Conservation (phyloP, 116 monocot species). For the Zostera marina region DNA sequence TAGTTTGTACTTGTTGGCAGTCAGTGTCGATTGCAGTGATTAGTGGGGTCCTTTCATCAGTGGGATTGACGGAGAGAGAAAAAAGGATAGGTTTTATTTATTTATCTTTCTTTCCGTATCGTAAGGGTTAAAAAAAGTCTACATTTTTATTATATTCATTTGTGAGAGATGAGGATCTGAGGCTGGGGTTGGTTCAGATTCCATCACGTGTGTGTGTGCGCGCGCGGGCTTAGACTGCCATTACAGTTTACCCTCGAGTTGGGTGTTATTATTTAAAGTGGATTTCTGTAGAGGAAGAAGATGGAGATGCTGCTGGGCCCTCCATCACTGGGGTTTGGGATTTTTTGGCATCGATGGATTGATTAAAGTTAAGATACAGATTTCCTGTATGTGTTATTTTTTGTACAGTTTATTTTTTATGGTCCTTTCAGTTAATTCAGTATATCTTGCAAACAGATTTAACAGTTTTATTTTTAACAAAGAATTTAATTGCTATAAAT, state of each 20-base stretch:
- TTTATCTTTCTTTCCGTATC: not conserved
- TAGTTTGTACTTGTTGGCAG: not conserved
- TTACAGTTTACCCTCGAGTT: not conserved
- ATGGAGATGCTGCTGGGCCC: too few relatives aligned
- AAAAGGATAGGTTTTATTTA: constrained; percentile 4
- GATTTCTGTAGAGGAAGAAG: not conserved
- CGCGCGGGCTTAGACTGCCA: too few relatives aligned
- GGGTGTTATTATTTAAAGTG: too few relatives aligned
- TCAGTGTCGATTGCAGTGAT: not conserved
- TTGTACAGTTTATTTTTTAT: too few relatives aligned
- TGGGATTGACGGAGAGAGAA: constrained; percentile 10
- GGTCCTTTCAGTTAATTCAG: too few relatives aligned
- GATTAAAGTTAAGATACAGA: too few relatives aligned
- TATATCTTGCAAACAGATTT: too few relatives aligned
- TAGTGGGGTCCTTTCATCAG: constrained; percentile 2
- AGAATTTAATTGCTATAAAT: not conserved
- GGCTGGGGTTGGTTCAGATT: constrained; percentile 4
- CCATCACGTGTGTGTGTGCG: not conserved
- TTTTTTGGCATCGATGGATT: too few relatives aligned
- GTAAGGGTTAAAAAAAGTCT: not conserved
- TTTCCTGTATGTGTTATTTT: too few relatives aligned
- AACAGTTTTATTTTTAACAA: not conserved
- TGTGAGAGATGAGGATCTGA: not conserved
- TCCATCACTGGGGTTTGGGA: too few relatives aligned
- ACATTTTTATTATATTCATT: not conserved